phyloP scores from a whole-genome alignment of 306 rosid genomes.

The Quercus cerris region DNA sequence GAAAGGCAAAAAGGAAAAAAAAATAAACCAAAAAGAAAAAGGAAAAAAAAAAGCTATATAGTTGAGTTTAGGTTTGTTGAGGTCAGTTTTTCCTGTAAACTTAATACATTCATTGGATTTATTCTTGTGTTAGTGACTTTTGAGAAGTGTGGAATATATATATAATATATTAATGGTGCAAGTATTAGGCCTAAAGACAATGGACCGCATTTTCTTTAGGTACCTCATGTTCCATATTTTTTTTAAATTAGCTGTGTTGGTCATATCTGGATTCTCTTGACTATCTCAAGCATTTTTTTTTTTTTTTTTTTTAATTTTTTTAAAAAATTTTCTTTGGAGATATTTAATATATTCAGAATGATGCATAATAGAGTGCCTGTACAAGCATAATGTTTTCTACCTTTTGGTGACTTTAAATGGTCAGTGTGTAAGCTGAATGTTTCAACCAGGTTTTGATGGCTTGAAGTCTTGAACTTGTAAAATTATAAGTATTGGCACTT shows the following conservation, averaged over 20 bases:
- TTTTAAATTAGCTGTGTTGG: constrained; percentile 28
- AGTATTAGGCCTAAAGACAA: constrained; percentile 37
- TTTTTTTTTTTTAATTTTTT: constrained; percentile 6
- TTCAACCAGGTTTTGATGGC: not conserved
- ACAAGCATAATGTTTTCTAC: too few species aligned
- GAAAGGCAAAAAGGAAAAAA: constrained; percentile 28
- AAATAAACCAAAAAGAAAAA: constrained; percentile 16
- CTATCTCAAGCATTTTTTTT: constrained; percentile 18
- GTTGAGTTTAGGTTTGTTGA: constrained; percentile 70
- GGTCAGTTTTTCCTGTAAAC: constrained; percentile 44
- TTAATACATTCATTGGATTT: constrained; percentile 88
- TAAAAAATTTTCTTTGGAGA: constrained; percentile 2
- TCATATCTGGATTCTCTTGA: constrained; percentile 38
- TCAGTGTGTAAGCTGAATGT: not conserved
- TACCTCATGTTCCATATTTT: constrained; percentile 33
- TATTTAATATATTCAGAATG: constrained; percentile 17
- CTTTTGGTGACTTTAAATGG: not conserved
- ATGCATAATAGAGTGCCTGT: constrained; percentile 10
- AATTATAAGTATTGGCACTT: not conserved
- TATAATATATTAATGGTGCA: constrained; percentile 48
- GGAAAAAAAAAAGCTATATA: constrained; percentile 22
- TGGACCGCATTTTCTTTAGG: constrained; percentile 37
- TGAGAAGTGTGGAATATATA: constrained; percentile 61
- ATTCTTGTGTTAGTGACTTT: constrained; percentile 79
- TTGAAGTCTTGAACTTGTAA: not conserved